phyloP scores from a whole-genome alignment of 1,284 basidiomycete genomes.

The Gomphus bonarii region DNA sequence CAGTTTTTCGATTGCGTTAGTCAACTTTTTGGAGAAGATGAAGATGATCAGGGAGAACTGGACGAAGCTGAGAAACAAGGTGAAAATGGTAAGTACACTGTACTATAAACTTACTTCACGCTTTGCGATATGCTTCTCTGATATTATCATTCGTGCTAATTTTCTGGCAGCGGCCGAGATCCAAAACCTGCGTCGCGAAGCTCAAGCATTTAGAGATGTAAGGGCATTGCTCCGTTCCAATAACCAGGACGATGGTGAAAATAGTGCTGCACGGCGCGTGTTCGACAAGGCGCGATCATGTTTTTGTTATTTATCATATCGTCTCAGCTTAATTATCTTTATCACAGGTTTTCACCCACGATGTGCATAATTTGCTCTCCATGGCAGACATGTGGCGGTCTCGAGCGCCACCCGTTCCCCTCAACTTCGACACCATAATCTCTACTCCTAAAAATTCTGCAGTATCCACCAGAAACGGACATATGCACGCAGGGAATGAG shows the following conservation, averaged over 20 bases:
- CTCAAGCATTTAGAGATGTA: slow-evolving; percentile 77
- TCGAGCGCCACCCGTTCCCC: slow-evolving; percentile 73
- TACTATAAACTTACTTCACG: background rate
- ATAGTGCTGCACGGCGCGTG: slow-evolving; percentile 54
- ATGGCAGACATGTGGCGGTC: slow-evolving; percentile 99
- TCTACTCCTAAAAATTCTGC: background rate
- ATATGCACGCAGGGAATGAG: slow-evolving; percentile 20
- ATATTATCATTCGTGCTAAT: background rate
- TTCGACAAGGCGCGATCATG: slow-evolving; percentile 72
- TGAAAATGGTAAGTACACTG: slow-evolving; percentile 58
- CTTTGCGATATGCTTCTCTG: too few species aligned
- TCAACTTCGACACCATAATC: slow-evolving; percentile 69
- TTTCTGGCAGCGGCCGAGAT: slow-evolving; percentile 72
- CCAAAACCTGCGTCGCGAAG: slow-evolving; percentile 80
- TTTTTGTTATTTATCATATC: background rate
- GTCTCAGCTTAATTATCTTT: background rate
- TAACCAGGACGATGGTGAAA: background rate
- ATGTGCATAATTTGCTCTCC: slow-evolving; percentile 80
- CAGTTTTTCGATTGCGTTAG: slow-evolving; percentile 27
- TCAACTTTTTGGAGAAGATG: slow-evolving; percentile 91
- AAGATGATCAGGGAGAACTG: slow-evolving; percentile 65
- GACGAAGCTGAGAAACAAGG: slow-evolving; percentile 82
- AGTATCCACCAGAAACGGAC: slow-evolving; percentile 15
- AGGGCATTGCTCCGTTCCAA: slow-evolving; percentile 49
- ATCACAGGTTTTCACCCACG: slow-evolving; percentile 75